Evolutionary conservation across 2,329 filamentous ascomycete species (phyloP).

Genomic region (Daldinia sp.): DNA sequence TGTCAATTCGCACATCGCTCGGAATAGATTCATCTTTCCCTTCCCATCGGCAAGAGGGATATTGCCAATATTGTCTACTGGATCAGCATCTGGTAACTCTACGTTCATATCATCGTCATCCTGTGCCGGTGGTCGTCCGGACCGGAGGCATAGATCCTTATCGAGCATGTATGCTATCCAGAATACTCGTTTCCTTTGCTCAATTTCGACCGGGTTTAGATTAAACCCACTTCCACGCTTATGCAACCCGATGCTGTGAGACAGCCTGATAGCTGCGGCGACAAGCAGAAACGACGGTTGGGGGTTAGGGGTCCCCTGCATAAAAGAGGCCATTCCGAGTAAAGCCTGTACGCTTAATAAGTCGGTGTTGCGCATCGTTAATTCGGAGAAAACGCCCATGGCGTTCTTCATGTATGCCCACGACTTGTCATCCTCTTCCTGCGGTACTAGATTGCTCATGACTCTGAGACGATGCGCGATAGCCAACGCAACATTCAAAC

Average conservation of each 20-base stretch:
- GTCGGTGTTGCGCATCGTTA: constrained; percentile 96
- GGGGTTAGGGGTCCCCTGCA: constrained; percentile 95
- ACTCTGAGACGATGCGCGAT: constrained; percentile 91
- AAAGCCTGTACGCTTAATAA: constrained; percentile 93
- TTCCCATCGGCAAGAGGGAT: constrained; percentile 89
- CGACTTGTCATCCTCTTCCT: constrained; percentile 91
- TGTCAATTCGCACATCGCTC: constrained; percentile 89
- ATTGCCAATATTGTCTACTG: constrained; percentile 91
- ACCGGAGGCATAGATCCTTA: constrained; percentile 68
- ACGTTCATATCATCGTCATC: constrained; percentile 87
- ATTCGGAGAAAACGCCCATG: constrained; percentile 88
- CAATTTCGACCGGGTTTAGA: constrained; percentile 90
- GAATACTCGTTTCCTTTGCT: constrained; percentile 77
- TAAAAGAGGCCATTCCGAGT: constrained; percentile 90
- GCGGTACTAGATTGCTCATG: constrained; percentile 91
- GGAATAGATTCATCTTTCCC: constrained; percentile 93
- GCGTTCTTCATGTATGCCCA: constrained; percentile 98
- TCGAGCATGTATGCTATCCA: constrained; percentile 73
- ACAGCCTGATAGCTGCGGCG: constrained; percentile 86
- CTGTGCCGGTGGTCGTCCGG: constrained; percentile 67
- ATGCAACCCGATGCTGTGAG: constrained; percentile 94
- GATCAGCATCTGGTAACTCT: constrained; percentile 89
- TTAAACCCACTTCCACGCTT: constrained; percentile 94
- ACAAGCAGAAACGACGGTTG: constrained; percentile 93
- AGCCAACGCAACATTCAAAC: constrained; percentile 91